These are phyloP conservation scores for Dactylorhiza incarnata DNA, from an alignment of 106 monocot species.

Conservation along the genomic window DNA sequence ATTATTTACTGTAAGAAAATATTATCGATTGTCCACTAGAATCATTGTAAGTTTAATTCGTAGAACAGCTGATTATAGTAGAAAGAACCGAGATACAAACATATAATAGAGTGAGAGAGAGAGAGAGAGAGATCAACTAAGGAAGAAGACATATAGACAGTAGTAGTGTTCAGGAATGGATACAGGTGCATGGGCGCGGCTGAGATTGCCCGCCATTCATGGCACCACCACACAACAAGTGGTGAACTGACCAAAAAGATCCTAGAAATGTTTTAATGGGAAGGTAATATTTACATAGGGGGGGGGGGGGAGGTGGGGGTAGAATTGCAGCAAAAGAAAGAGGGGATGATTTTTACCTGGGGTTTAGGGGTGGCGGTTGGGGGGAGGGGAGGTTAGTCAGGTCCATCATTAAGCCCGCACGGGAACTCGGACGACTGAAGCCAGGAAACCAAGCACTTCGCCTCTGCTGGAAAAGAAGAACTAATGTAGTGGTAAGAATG, in stretches of 20 bases:
- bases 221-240: too few relatives aligned
- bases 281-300: background rate
- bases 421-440: conserved; percentile 1
- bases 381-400: background rate
- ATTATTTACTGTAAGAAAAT: too few relatives aligned
- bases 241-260: too few relatives aligned
- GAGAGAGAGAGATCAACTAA: background rate
- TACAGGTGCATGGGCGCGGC: background rate
- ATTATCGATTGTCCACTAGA: too few relatives aligned
- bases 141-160: background rate
- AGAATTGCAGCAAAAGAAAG: background rate
- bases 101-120: too few relatives aligned
- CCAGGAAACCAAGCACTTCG: background rate
- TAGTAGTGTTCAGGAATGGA: background rate
- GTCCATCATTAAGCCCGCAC: conserved; percentile 9
- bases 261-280: background rate
- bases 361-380: background rate
- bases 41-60: too few relatives aligned
- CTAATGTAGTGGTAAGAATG: background rate
- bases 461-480: background rate
- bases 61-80: too few relatives aligned
- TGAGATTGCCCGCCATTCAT: background rate
- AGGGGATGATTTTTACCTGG: background rate
- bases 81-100: background rate
- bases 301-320: too few relatives aligned